Percentiles rank a stretch among this genome's conserved stretches.
These are phyloP conservation scores for Solanum paucissectum DNA, from an alignment of 257 asterid genomes.

Conservation along the genomic window DNA sequence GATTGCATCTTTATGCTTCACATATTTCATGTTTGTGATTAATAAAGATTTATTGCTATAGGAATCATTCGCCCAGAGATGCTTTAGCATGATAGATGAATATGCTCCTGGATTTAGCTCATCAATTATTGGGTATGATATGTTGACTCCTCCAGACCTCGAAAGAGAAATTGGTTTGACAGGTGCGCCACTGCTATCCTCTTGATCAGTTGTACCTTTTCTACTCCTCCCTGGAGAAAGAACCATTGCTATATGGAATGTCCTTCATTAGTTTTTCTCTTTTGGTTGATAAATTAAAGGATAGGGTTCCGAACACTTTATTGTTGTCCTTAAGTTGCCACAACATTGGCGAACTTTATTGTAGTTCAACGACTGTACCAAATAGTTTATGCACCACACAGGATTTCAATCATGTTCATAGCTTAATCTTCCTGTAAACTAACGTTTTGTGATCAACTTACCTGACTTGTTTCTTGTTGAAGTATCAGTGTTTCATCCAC, in stretches of 20 bases:
- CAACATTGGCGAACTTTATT: neutral
- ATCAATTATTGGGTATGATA: constrained; percentile 78
- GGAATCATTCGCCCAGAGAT: constrained; percentile 74
- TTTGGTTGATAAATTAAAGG: neutral
- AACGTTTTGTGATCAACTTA: neutral
- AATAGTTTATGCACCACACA: neutral
- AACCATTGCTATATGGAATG: neutral
- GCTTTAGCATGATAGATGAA: constrained; percentile 78
- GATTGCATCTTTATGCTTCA: neutral
- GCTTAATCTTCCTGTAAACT: neutral
- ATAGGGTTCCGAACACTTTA: no score
- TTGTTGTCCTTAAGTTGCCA: neutral
- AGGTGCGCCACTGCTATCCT: constrained; percentile 27
- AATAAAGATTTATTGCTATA: constrained; percentile 11
- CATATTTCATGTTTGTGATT: neutral
- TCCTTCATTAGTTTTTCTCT: neutral
- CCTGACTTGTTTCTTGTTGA: neutral
- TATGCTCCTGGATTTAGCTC: constrained; percentile 86
- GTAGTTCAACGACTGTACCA: neutral
- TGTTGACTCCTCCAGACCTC: constrained; percentile 97
- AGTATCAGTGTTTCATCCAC: neutral
- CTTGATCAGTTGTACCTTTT: neutral
- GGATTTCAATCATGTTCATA: neutral
- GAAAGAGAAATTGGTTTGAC: constrained; percentile 84
- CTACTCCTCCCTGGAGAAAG: neutral